Evolutionary conservation across 306 rosid species (phyloP).

Genomic region (Rosa persica): DNA sequence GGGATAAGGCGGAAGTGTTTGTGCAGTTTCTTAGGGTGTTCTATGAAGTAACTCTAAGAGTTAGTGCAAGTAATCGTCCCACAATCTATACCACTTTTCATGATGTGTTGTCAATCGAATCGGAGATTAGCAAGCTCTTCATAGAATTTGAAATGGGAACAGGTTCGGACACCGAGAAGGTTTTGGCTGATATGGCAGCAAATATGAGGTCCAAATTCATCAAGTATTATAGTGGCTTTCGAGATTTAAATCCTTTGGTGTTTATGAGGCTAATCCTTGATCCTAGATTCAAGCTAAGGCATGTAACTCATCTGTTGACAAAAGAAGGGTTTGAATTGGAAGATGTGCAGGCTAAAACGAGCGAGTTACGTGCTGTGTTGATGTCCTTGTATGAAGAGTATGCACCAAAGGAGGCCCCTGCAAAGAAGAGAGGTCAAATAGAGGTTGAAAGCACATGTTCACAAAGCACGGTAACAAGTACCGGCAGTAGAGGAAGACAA

Average conservation of each 20-base stretch:
- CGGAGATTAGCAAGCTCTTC: not conserved
- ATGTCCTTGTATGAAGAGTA: not conserved
- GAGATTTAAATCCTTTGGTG: not conserved
- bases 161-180: not conserved
- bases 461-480: not conserved
- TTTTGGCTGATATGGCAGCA: not conserved
- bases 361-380: not conserved
- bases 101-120: not conserved
- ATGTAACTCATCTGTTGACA: not conserved
- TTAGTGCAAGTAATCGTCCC: not conserved
- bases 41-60: not conserved
- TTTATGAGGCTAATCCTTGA: not conserved
- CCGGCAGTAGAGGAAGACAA: not conserved
- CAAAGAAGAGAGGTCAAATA: not conserved
- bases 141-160: not conserved
- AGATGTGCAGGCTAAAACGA: not conserved
- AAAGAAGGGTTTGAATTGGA: not conserved
- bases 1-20: not conserved
- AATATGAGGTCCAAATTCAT: not conserved
- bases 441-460: not conserved
- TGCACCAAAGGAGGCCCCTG: not conserved
- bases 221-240: not conserved
- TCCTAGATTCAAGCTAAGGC: not conserved
- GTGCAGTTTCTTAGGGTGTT: not conserved
- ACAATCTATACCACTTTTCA: not conserved